These are phyloP conservation scores for Xylariales sp. DNA, from an alignment of 2,329 filamentous ascomycete genomes.

Conservation along the genomic window DNA sequence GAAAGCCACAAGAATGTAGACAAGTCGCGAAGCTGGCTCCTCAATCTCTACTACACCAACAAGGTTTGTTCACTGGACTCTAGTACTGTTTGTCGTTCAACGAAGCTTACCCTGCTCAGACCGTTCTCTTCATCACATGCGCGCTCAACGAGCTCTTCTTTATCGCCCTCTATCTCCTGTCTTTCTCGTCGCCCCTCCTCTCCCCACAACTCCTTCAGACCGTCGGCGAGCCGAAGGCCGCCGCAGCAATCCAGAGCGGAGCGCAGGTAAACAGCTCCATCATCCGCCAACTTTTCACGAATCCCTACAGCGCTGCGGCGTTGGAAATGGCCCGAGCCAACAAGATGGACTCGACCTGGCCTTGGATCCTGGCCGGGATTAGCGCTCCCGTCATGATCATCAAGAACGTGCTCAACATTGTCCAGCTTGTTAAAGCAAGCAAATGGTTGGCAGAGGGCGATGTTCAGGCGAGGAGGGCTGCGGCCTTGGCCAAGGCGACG, in stretches of 20 bases:
- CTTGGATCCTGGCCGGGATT: constrained; percentile 79
- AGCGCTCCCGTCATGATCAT: constrained; percentile 88
- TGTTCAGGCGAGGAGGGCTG: constrained; percentile 68
- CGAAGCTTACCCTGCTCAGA: constrained; percentile 62
- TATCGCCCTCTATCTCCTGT: constrained; percentile 96
- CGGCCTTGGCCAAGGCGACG: constrained; percentile 63
- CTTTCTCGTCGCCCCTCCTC: constrained; percentile 90
- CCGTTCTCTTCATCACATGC: constrained; percentile 91
- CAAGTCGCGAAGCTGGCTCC: constrained; percentile 84
- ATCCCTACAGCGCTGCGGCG: constrained; percentile 90
- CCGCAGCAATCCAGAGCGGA: constrained; percentile 69
- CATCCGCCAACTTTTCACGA: constrained; percentile 81
- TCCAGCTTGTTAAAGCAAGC: constrained; percentile 94
- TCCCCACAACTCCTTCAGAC: constrained; percentile 83
- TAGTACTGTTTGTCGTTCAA: neutral
- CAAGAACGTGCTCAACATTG: constrained; percentile 94
- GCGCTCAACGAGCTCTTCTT: constrained; percentile 95
- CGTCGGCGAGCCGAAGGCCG: constrained; percentile 64
- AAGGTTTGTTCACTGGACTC: constrained; percentile 71
- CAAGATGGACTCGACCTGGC: constrained; percentile 81
- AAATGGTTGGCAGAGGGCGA: constrained; percentile 95
- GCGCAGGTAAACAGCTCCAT: constrained; percentile 76
- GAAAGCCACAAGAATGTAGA: constrained; percentile 95
- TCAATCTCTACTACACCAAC: constrained; percentile 98
- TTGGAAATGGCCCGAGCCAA: constrained; percentile 93